phyloP scores from a whole-genome alignment of 352 stramenopile genomes.

The Phytopythium helicoides region DNA sequence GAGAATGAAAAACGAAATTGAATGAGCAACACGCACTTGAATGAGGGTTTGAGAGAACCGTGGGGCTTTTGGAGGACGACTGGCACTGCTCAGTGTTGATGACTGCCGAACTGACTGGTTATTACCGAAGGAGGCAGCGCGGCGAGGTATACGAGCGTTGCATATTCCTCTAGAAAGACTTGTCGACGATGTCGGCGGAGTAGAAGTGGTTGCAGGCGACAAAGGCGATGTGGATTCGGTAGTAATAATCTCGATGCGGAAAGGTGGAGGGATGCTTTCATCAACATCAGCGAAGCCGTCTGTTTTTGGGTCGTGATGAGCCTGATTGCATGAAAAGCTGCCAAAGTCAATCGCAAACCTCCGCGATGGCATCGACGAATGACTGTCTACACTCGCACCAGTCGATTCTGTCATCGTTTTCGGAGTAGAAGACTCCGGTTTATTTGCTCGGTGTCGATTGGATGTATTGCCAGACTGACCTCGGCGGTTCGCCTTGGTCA shows the following conservation, averaged over 20 bases:
- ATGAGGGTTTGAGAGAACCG: slow-evolving; percentile 2
- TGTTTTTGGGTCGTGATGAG: slow-evolving; percentile 69
- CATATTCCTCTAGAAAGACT: not conserved
- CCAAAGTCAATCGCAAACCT: slow-evolving; percentile 1
- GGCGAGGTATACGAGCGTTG: slow-evolving; percentile 12
- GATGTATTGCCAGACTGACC: slow-evolving; percentile 2
- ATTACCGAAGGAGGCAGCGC: slow-evolving; percentile 42
- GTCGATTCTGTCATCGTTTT: not conserved
- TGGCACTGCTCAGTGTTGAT: not conserved
- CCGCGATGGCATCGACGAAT: not conserved
- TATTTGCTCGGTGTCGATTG: not conserved
- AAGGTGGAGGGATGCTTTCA: slow-evolving; percentile 76
- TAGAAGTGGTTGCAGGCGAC: slow-evolving; percentile 7
- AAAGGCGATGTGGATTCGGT: slow-evolving; percentile 30
- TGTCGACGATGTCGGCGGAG: slow-evolving; percentile 2
- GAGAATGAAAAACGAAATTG: not conserved
- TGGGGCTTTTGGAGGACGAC: not conserved
- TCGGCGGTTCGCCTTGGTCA: slow-evolving; percentile 53
- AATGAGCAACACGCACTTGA: slow-evolving; percentile 1
- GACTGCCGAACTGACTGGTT: slow-evolving; percentile 27
- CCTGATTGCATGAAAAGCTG: slow-evolving; percentile 44
- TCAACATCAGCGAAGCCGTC: slow-evolving; percentile 81
- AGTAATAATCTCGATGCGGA: slow-evolving; percentile 79
- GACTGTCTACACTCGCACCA: not conserved
- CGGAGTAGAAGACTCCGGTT: not conserved